These are phyloP conservation scores for Musa balbisiana DNA, from an alignment of 202 grass and related monocot species.

Conservation along the genomic window DNA sequence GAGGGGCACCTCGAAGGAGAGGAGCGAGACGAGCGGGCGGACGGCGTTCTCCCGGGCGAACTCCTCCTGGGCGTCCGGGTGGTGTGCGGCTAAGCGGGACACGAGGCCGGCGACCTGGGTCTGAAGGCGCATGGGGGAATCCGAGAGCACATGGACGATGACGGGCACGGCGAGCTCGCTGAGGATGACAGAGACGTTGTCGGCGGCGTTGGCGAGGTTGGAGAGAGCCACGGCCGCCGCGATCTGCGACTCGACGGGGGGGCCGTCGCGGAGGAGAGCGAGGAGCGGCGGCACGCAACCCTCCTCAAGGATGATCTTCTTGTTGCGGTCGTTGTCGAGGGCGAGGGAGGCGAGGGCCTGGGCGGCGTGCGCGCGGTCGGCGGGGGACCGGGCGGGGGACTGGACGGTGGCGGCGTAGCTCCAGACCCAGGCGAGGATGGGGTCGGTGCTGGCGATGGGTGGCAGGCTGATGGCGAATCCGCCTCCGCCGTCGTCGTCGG, in stretches of 20 bases:
- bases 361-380: constrained; percentile 15
- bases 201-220: constrained; percentile 10
- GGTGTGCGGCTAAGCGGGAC: constrained; percentile 15
- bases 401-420: constrained; percentile 13
- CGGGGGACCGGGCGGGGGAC: not conserved
- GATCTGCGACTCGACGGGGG: constrained; percentile 20
- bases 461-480: constrained; percentile 9
- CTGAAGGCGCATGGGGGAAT: constrained; percentile 20
- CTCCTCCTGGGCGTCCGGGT: constrained; percentile 14
- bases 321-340: constrained; percentile 20
- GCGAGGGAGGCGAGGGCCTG: constrained; percentile 10
- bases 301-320: constrained; percentile 22
- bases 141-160: constrained; percentile 13
- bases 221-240: constrained; percentile 15
- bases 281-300: constrained; percentile 18
- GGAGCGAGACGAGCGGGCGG: constrained; percentile 16
- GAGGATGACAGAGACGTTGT: not conserved
- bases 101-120: not conserved
- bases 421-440: constrained; percentile 24
- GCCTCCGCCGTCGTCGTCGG: not conserved
- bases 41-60: constrained; percentile 23
- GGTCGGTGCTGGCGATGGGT: constrained; percentile 24
- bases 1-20: constrained; percentile 17
- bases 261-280: constrained; percentile 16
- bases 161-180: constrained; percentile 8